A percentile compares a stretch with the other conserved stretches of the same genome.
phyloP scores from a whole-genome alignment of 2,329 filamentous ascomycete genomes.

The Thielaviopsis populi region DNA sequence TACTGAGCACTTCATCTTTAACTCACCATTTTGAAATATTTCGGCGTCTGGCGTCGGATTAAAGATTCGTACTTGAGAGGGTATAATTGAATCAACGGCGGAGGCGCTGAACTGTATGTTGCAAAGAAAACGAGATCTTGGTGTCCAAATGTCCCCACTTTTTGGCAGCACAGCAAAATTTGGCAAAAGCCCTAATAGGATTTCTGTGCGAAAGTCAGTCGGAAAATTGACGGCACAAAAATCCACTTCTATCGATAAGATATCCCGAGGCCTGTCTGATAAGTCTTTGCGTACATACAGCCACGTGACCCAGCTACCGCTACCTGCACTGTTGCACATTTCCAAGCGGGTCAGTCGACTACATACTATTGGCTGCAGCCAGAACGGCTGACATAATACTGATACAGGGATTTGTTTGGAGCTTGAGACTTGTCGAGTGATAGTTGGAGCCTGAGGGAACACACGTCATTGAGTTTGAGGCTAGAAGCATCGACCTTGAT shows the following conservation, averaged over 20 bases:
- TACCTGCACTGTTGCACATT: neutral
- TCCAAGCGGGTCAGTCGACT: neutral
- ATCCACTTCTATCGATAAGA: conserved; percentile 17
- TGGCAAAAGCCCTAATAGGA: conserved; percentile 16
- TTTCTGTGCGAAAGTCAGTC: conserved; percentile 12
- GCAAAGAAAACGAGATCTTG: conserved; percentile 17
- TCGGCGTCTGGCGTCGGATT: conserved; percentile 17
- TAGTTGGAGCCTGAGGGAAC: conserved; percentile 11
- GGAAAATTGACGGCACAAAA: conserved; percentile 13
- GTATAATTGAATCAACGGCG: conserved; percentile 16
- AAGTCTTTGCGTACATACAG: neutral
- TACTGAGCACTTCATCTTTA: conserved; percentile 3
- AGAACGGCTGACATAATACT: conserved; percentile 13
- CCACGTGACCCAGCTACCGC: neutral
- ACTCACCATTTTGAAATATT: conserved; percentile 18
- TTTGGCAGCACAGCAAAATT: conserved; percentile 16
- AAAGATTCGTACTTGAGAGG: conserved; percentile 16
- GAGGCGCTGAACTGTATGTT: conserved; percentile 16
- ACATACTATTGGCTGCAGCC: neutral
- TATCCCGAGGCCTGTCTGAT: neutral
- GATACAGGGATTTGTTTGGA: conserved; percentile 13
- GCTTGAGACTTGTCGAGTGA: neutral
- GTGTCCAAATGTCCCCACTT: conserved; percentile 14
- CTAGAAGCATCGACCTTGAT: conserved; percentile 5
- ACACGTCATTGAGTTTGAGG: conserved; percentile 12